Percentiles rank a stretch among this genome's conserved stretches.
These are phyloP conservation scores for Wallacemonas sp. DNA, from an alignment of 208 protist species.

Conservation along the genomic window DNA sequence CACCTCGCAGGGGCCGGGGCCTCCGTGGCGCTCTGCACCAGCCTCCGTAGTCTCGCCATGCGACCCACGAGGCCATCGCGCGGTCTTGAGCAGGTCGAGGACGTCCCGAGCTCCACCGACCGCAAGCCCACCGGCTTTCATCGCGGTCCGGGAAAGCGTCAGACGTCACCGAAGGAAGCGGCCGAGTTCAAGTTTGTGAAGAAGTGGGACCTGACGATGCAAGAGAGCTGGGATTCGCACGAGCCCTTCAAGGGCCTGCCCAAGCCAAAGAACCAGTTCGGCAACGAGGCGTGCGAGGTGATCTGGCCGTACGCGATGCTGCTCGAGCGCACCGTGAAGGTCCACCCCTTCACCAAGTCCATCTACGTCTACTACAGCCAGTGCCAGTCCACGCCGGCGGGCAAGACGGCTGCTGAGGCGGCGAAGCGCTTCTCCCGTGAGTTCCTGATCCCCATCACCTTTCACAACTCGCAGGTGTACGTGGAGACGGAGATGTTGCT, in stretches of 20 bases:
- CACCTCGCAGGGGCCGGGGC: not conserved
- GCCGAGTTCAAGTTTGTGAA: conserved; percentile 83
- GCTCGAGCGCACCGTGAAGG: conserved; percentile 80
- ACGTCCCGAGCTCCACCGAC: conserved; percentile 83
- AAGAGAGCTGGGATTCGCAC: conserved; percentile 77
- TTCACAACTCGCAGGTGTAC: conserved; percentile 93
- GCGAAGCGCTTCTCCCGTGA: conserved; percentile 73
- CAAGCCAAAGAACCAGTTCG: conserved; percentile 87
- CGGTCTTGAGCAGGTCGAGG: conserved; percentile 85
- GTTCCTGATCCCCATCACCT: conserved; percentile 88
- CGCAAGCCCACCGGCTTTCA: conserved; percentile 79
- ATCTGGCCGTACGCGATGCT: conserved; percentile 89
- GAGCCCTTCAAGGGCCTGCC: conserved; percentile 89
- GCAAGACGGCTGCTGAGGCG: conserved; percentile 39
- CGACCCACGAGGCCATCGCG: conserved; percentile 28
- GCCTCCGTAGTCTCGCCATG: conserved; percentile 19
- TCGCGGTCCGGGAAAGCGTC: conserved; percentile 83
- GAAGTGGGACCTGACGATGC: conserved; percentile 86
- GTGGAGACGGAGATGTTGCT: conserved; percentile 91
- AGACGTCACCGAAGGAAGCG: conserved; percentile 73
- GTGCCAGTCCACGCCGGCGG: conserved; percentile 52
- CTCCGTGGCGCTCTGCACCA: not conserved
- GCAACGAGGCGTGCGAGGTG: conserved; percentile 89
- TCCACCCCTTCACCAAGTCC: conserved; percentile 92
- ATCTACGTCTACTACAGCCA: conserved; percentile 92